phyloP scores from a whole-genome alignment of 1,284 basidiomycete species.

The Tylopilus microsporus region DNA sequence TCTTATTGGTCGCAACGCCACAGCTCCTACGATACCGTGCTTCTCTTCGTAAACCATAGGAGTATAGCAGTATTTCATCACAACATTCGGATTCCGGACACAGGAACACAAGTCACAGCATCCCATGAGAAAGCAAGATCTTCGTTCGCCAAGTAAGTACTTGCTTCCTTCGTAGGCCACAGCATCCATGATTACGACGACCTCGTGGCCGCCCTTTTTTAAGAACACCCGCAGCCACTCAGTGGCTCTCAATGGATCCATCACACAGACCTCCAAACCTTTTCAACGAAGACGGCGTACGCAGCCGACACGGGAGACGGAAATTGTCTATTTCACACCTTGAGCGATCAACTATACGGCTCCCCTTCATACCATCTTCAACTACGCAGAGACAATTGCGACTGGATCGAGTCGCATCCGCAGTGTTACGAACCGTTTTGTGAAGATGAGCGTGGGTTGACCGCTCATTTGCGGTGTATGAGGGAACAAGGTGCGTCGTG shows the following conservation, averaged over 20 bases:
- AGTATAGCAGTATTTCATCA: too few relatives aligned
- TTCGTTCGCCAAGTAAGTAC: conserved; percentile 2
- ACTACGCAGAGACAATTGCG: conserved; percentile 73
- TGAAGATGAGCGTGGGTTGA: conserved; percentile 76
- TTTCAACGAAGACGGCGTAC: conserved; percentile 37
- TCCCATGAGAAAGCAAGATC: conserved; percentile 2
- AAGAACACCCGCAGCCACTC: background rate
- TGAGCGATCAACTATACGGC: conserved; percentile 80
- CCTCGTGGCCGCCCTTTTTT: conserved; percentile 1
- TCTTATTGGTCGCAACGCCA: too few relatives aligned
- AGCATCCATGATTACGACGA: background rate
- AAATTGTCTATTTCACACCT: conserved; percentile 81
- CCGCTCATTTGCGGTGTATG: conserved; percentile 71
- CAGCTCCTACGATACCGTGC: too few relatives aligned
- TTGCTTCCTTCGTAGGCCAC: background rate
- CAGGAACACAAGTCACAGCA: background rate
- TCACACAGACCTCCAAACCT: conserved; percentile 14
- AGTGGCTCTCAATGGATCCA: conserved; percentile 1
- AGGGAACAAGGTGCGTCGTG: conserved; percentile 58
- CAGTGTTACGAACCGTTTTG: conserved; percentile 83
- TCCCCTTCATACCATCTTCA: conserved; percentile 64
- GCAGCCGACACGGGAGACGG: conserved; percentile 80
- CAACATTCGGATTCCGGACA: background rate
- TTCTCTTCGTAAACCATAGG: too few relatives aligned
- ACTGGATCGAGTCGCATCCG: conserved; percentile 70